phyloP scores from a whole-genome alignment of 2,329 filamentous ascomycete species.

The Ophiostoma triangulosporum region DNA sequence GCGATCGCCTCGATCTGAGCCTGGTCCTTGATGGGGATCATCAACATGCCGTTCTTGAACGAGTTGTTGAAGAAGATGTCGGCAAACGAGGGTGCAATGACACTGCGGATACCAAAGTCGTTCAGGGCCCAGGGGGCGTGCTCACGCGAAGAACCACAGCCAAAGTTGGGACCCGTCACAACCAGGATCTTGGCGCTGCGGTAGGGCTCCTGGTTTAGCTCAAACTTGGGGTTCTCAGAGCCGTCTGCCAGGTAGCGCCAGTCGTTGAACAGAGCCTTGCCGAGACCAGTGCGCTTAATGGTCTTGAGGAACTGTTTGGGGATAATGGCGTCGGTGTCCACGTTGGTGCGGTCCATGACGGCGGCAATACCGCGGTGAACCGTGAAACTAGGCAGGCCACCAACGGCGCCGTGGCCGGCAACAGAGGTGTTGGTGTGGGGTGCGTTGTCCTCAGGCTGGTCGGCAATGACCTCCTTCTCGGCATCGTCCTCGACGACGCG shows the following conservation, averaged over 20 bases:
- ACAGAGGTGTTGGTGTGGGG: slow-evolving; percentile 51
- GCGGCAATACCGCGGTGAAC: slow-evolving; percentile 77
- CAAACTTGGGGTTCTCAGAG: slow-evolving; percentile 63
- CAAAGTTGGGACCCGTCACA: slow-evolving; percentile 85
- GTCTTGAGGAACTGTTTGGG: slow-evolving; percentile 99
- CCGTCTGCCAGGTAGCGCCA: slow-evolving; percentile 66
- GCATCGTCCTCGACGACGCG: slow-evolving; percentile 35
- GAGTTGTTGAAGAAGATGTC: slow-evolving; percentile 99
- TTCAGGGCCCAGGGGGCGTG: slow-evolving; percentile 95
- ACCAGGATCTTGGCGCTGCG: slow-evolving; percentile 77
- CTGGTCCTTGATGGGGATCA: slow-evolving; percentile 59
- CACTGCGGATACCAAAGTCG: slow-evolving; percentile 88
- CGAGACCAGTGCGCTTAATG: slow-evolving; percentile 93
- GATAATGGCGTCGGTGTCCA: slow-evolving; percentile 98
- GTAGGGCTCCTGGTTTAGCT: slow-evolving; percentile 86
- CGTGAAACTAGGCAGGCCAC: slow-evolving; percentile 72
- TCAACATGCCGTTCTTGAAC: slow-evolving; percentile 99
- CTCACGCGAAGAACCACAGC: slow-evolving; percentile 83
- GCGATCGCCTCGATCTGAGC: slow-evolving; percentile 56
- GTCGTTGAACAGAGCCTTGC: slow-evolving; percentile 72
- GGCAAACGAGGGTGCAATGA: slow-evolving; percentile 76
- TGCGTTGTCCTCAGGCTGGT: slow-evolving; percentile 47
- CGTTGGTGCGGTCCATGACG: slow-evolving; percentile 74
- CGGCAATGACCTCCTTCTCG: slow-evolving; percentile 38
- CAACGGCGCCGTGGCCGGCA: slow-evolving; percentile 31